Base-by-base conservation (phyloP, 208 protist genomes). In the Novymonas esmeraldas region DNA sequence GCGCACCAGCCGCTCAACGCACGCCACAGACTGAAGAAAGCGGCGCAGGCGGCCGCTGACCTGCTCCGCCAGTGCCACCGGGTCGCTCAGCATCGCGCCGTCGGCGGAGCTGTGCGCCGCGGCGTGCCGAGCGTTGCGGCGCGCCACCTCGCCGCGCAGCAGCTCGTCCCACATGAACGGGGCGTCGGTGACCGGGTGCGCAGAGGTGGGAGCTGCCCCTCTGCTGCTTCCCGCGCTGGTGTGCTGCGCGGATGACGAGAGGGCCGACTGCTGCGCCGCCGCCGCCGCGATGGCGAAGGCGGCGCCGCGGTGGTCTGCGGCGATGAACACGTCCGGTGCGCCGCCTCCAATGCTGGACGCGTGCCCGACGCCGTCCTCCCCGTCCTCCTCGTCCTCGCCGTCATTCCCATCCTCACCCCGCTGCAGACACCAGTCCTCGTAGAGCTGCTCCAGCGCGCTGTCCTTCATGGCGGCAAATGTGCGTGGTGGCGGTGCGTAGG, bases 101-200 rank as follows among this genome's bases (percentile, higher is more conserved):
- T 22, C 18, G 49, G 1, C 20, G 22, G n/a, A 13, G 6, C 44
- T 14, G 33, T 62, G 11, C 13, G 54, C 54, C 5, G 33, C 13
- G 16, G 33, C 36, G 20, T 52, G n/a, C 60, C 54, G 64, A 11
- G 42, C 44, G 46, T 71, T 78, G 61, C 66, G 72, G 45, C 66
- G 64, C n/a, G 64, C 26, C 16, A 69, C 48, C 31, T 71, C 59
- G 33, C 57, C 55, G 39, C 49, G 29, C 49, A 77, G 72, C 24
- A 95, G 42, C 67, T 91, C 89, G 73, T 93, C 81, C 61, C 91
- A 68, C 6, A 76, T 79, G 62, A 89, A 76, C 29, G 89, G 85
- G 1, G 76, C 75, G 20, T 83, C 78, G 5, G 42, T 10, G 16
- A 81, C 20, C 5, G 10, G 29, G 1, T 24, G 50, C 26, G 63